Conservation (phyloP, 2,329 filamentous ascomycete species). For the Penicillium brevicompactum region DNA sequence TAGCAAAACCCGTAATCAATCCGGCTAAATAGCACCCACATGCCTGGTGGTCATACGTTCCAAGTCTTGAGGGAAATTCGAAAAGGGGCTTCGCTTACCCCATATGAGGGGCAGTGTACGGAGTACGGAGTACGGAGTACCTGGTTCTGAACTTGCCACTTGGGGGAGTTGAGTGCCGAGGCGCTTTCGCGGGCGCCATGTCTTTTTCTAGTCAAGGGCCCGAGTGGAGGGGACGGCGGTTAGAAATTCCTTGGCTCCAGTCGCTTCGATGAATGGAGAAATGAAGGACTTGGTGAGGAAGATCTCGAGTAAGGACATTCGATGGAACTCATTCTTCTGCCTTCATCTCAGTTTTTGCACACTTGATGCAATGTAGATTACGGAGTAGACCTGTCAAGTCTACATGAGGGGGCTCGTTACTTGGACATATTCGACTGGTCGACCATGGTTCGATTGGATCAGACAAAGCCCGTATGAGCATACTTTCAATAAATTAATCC, state of each 20-base stretch:
- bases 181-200: slow-evolving; percentile 11
- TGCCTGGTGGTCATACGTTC: not conserved
- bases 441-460: slow-evolving; percentile 21
- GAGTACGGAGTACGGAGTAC: not conserved
- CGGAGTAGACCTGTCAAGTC: slow-evolving; percentile 3
- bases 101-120: slow-evolving; percentile 10
- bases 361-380: not conserved
- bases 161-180: slow-evolving; percentile 7
- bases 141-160: slow-evolving; percentile 4
- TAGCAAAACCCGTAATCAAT: not conserved
- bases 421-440: not conserved
- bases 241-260: not conserved
- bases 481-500: slow-evolving; percentile 1
- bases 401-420: not conserved
- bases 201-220: slow-evolving; percentile 19
- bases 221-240: slow-evolving; percentile 8
- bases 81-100: slow-evolving; percentile 4
- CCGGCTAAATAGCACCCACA: not conserved
- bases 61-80: slow-evolving; percentile 9
- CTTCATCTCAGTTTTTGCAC: not conserved
- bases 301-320: no score
- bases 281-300: not conserved
- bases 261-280: not conserved
- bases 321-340: not conserved
- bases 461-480: not conserved